Percentiles rank a stretch among this genome's conserved stretches.
Conservation (phyloP, 345 rosid genomes). For the Erucastrum elatum region DNA sequence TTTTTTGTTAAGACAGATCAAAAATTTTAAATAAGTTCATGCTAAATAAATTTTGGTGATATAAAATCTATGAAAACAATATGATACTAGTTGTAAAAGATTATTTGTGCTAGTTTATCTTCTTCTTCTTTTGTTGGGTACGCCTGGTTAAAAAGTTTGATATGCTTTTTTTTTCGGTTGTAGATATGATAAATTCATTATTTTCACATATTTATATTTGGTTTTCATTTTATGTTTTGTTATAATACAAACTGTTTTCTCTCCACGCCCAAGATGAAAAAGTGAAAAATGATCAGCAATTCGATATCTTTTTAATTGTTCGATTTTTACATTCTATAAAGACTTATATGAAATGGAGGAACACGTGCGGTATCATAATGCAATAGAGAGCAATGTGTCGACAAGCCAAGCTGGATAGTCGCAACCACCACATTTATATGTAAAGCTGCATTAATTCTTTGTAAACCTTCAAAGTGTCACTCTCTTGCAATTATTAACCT, state of each 20-base stretch:
- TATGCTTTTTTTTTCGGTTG: neutral
- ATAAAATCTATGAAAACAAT: neutral
- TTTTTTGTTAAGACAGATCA: neutral
- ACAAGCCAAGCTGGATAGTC: slow-evolving; percentile 46
- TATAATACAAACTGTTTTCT: neutral
- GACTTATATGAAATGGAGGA: slow-evolving; percentile 21
- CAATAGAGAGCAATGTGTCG: slow-evolving; percentile 16
- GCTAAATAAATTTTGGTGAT: neutral
- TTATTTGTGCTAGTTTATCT: neutral
- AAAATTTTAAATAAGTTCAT: neutral
- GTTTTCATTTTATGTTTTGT: neutral
- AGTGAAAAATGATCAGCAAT: neutral
- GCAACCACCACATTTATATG: slow-evolving; percentile 35
- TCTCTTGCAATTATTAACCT: slow-evolving; percentile 27
- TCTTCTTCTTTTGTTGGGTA: neutral
- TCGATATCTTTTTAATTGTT: neutral
- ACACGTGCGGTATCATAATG: slow-evolving; percentile 37
- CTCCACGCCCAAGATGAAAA: neutral
- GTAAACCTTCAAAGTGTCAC: slow-evolving; percentile 16
- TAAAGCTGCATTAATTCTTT: slow-evolving; percentile 22
- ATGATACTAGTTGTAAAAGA: neutral
- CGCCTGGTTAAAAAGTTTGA: neutral
- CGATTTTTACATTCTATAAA: neutral
- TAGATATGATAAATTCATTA: neutral
- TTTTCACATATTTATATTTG: neutral